phyloP scores from a whole-genome alignment of 2,329 filamentous ascomycete species.

The Rhinocladiella similis region DNA sequence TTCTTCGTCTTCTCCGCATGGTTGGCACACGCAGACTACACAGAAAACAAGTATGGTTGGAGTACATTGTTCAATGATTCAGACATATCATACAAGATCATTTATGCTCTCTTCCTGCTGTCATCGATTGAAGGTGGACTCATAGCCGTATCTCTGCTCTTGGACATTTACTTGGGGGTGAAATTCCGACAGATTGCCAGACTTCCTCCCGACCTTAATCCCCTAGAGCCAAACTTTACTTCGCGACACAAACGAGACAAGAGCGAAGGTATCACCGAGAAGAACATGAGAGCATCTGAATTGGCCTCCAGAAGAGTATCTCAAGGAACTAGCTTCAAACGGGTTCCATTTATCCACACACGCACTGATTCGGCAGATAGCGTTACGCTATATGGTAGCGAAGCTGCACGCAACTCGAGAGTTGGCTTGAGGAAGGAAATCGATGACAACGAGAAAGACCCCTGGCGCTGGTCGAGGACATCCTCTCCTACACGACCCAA shows the following conservation, averaged over 20 bases:
- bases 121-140: constrained; percentile 65
- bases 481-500: constrained; percentile 35
- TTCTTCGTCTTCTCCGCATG: constrained; percentile 63
- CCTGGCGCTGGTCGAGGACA: constrained; percentile 28
- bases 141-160: constrained; percentile 67
- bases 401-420: constrained; percentile 26
- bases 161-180: constrained; percentile 73
- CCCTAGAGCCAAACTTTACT: constrained; percentile 76
- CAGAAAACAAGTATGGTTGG: constrained; percentile 57
- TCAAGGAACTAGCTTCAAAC: constrained; percentile 29
- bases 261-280: constrained; percentile 56
- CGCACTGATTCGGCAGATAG: constrained; percentile 64
- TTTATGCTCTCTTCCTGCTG: constrained; percentile 67
- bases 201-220: constrained; percentile 93
- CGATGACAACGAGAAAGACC: constrained; percentile 25
- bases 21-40: constrained; percentile 54
- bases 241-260: constrained; percentile 77
- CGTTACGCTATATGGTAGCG: constrained; percentile 24
- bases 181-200: constrained; percentile 79
- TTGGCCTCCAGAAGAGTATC: constrained; percentile 40
- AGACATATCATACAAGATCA: constrained; percentile 57
- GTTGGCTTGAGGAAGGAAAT: constrained; percentile 27
- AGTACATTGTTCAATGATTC: constrained; percentile 64
- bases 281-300: constrained; percentile 58
- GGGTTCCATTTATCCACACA: constrained; percentile 79